Evolutionary conservation across 2,329 filamentous ascomycete genomes (phyloP).

Genomic region (Aspergillus luchuensis): DNA sequence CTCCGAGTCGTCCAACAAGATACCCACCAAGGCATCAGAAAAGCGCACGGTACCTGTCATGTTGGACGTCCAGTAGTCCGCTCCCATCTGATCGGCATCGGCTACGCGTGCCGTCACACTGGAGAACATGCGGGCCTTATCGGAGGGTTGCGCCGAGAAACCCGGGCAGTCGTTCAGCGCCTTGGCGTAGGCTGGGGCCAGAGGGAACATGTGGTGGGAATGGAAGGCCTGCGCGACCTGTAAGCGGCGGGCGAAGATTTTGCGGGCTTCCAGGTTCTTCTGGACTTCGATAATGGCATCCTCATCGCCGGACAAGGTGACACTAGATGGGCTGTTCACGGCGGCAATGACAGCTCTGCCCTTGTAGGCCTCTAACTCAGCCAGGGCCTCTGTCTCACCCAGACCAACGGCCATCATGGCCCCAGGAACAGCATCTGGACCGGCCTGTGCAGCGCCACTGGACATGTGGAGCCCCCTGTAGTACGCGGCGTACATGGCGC

Average conservation of each 20-base stretch:
- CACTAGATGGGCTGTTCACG: slow-evolving; percentile 26
- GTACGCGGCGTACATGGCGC: slow-evolving; percentile 15
- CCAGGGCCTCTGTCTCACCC: not conserved
- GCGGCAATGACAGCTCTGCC: slow-evolving; percentile 17
- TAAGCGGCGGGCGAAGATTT: slow-evolving; percentile 21
- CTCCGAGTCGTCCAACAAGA: not conserved
- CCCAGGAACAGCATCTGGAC: not conserved
- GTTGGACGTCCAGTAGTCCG: slow-evolving; percentile 15
- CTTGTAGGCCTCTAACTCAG: not conserved
- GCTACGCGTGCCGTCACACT: slow-evolving; percentile 10
- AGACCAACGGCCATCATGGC: slow-evolving; percentile 21
- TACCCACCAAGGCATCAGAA: slow-evolving; percentile 6
- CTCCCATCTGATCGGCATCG: not conserved
- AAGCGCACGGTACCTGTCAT: slow-evolving; percentile 12
- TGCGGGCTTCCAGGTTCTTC: slow-evolving; percentile 20
- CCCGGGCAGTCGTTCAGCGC: not conserved
- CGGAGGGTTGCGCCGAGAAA: not conserved
- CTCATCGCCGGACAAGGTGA: slow-evolving; percentile 27
- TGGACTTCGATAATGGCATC: slow-evolving; percentile 24
- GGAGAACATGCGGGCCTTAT: slow-evolving; percentile 10
- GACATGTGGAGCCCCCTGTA: slow-evolving; percentile 14
- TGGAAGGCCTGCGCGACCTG: slow-evolving; percentile 27
- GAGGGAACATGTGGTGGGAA: slow-evolving; percentile 23
- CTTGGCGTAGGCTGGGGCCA: not conserved
- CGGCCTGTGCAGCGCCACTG: not conserved